These are phyloP conservation scores for Ichthyophthirius multifiliis DNA, from an alignment of 169 alveolate genomes.

Conservation along the genomic window DNA sequence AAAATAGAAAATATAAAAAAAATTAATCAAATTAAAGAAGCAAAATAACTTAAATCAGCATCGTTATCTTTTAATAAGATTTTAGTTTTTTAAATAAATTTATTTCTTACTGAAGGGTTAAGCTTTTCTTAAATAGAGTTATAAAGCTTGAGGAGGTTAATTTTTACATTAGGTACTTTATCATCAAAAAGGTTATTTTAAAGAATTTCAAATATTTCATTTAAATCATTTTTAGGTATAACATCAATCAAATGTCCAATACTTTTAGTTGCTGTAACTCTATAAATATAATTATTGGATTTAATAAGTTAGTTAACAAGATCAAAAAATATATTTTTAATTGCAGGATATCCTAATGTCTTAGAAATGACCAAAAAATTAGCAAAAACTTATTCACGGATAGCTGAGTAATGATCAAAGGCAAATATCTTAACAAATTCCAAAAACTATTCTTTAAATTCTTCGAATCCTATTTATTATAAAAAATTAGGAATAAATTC, in stretches of 20 bases:
- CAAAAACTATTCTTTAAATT: conserved; percentile 3
- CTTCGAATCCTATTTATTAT: conserved; percentile 20
- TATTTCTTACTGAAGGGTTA: neutral
- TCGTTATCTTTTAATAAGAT: conserved; percentile 18
- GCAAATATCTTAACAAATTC: conserved; percentile 1
- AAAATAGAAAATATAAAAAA: too few species aligned
- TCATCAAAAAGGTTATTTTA: conserved; percentile 9
- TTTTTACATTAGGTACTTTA: conserved; percentile 34
- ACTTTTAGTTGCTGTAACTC: conserved; percentile 28
- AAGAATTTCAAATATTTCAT: neutral
- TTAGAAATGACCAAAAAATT: conserved; percentile 4
- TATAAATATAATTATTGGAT: conserved; percentile 26
- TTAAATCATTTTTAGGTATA: conserved; percentile 1
- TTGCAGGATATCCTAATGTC: conserved; percentile 15
- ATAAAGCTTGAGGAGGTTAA: conserved; percentile 13
- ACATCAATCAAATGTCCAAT: neutral
- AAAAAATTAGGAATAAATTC: conserved; percentile 22
- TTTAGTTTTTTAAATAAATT: conserved; percentile 14
- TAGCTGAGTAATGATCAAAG: conserved; percentile 24
- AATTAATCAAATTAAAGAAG: neutral
- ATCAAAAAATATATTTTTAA: neutral
- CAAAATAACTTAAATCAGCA: conserved; percentile 16
- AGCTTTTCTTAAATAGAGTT: conserved; percentile 21
- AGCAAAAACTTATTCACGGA: conserved; percentile 22
- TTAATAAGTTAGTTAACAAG: neutral